Evolutionary conservation across 2,329 filamentous ascomycete genomes (phyloP).

Genomic region (Cordyceps sp.): DNA sequence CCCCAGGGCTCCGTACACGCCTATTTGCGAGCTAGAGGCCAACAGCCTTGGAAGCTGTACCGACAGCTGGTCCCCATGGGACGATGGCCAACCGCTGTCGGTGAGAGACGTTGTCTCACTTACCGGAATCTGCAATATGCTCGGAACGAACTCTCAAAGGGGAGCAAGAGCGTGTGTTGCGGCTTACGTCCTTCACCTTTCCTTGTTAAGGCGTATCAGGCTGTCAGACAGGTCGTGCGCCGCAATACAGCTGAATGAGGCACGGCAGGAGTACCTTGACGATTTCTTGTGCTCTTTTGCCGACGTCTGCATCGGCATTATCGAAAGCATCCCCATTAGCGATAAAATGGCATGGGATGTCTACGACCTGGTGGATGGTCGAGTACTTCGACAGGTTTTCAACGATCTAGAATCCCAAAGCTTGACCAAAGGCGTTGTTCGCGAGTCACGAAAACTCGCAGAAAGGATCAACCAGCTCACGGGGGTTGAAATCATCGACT

Average conservation of each 20-base stretch:
- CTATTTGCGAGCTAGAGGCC: neutral
- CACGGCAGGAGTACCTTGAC: neutral
- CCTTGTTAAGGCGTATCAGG: constrained; percentile 7
- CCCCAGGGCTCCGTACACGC: neutral
- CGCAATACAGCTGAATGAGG: neutral
- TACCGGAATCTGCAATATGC: constrained; percentile 4
- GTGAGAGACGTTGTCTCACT: constrained; percentile 7
- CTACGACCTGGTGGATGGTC: constrained; percentile 16
- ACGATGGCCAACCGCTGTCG: constrained; percentile 2
- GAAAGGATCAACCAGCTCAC: neutral
- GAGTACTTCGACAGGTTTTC: constrained; percentile 10
- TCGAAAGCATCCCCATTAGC: neutral
- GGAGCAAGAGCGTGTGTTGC: constrained; percentile 3
- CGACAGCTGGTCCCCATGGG: constrained; percentile 5
- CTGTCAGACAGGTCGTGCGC: constrained; percentile 9
- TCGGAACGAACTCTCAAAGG: too few relatives aligned
- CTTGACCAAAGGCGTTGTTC: neutral
- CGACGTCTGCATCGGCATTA: constrained; percentile 9
- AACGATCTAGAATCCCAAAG: constrained; percentile 3
- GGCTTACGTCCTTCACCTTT: constrained; percentile 10
- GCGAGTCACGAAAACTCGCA: neutral
- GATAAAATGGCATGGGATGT: constrained; percentile 12
- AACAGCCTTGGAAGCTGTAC: neutral
- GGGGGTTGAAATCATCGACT: neutral
- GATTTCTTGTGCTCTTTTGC: constrained; percentile 4